phyloP scores from a whole-genome alignment of 192 early-diverging fungal genomes.

The Cetraspora pellucida region DNA sequence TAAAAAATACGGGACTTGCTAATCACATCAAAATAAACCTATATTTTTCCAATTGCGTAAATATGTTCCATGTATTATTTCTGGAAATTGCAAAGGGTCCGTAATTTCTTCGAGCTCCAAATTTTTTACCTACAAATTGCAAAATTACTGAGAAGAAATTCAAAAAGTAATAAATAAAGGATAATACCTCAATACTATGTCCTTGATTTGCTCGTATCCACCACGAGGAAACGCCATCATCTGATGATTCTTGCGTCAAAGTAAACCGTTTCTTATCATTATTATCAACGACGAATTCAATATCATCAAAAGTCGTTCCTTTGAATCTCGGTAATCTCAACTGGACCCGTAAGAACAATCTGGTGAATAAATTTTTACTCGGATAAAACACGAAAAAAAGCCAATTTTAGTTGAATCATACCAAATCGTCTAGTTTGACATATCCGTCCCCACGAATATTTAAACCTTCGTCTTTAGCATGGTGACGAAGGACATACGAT shows the following conservation, averaged over 20 bases:
- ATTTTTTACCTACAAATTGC: constrained; percentile 40
- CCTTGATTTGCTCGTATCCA: constrained; percentile 88
- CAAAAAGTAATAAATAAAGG: not conserved
- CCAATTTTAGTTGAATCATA: constrained; percentile 37
- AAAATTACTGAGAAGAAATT: not conserved
- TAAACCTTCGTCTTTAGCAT: constrained; percentile 76
- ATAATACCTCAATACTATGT: constrained; percentile 60
- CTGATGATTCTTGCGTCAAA: constrained; percentile 46
- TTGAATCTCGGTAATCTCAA: constrained; percentile 61
- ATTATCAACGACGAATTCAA: constrained; percentile 67
- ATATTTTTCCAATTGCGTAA: constrained; percentile 55
- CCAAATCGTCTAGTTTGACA: constrained; percentile 67
- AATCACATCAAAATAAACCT: constrained; percentile 45
- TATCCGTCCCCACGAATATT: constrained; percentile 76
- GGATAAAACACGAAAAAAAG: not conserved
- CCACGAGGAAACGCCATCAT: constrained; percentile 41
- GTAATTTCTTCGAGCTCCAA: constrained; percentile 54
- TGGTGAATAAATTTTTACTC: not conserved
- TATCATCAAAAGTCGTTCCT: constrained; percentile 57
- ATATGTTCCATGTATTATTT: constrained; percentile 75
- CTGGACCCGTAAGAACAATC: constrained; percentile 36
- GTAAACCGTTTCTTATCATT: constrained; percentile 86
- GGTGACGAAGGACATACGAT: constrained; percentile 84
- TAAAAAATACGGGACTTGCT: not conserved
- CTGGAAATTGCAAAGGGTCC: constrained; percentile 47